Evolutionary conservation across 1,139 yeast genomes (phyloP), one percentile per base, ranked within the genome.

Genomic region (Keqinozyma sinolaborantium): DNA sequence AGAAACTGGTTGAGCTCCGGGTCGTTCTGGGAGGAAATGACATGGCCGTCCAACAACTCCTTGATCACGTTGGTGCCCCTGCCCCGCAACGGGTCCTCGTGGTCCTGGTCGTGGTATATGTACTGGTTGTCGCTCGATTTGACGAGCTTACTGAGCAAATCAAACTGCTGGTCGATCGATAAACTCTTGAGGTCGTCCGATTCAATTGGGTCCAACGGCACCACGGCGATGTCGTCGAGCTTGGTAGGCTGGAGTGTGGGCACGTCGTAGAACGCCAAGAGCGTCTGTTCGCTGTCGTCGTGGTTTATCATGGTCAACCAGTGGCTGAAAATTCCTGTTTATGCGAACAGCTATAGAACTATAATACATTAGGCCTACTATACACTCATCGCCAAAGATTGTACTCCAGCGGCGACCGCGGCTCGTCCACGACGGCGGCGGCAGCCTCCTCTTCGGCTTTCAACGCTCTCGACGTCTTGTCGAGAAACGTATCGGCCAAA

Each of bases 1-100:
- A 86, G 62, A 56, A 73, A 86, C 41, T 75, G 70, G 34, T 69
- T 60, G 24, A 72, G 52, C 23, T 60, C 63, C 11, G 77, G 66
- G 40, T 69, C 73, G 30, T 47, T 46, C 8, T 69, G 53, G 14
- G 71, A 62, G 8, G 55, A 50, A 14, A 73, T 50, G 14, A 66
- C 51, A 20, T 61, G 62, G 26, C 56, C 55, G 20, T 56, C 57
- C 9, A 66, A 47, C 34, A 81, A 58, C 18, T 66, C 64, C 19
- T 65, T 58, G 10, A 66, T 51, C 26, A 80, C 50, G 35, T 64
- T 65, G 10, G 70, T 61, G 7, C 70, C 72, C 19, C 58, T 59
- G 12, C 75, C 77, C 13, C 74, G 70, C 40, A 81, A 56, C 0
- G 87, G 86, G 47, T 81, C 88, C 15, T 57, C 59, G 3, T 58